phyloP scores from a whole-genome alignment of 1,284 basidiomycete genomes.

The Cryptococcus sp. region DNA sequence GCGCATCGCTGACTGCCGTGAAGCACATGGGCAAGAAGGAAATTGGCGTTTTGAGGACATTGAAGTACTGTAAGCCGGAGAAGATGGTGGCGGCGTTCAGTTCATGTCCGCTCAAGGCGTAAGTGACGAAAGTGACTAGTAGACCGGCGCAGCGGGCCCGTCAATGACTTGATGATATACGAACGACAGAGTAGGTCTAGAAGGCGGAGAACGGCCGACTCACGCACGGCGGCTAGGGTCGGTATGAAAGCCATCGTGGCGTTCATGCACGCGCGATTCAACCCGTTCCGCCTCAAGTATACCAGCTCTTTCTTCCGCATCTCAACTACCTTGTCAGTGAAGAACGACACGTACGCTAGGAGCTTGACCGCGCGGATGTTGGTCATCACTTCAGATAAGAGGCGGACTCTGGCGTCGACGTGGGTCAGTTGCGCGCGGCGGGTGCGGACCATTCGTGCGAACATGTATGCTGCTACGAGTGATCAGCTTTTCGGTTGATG shows the following conservation, averaged over 20 bases:
- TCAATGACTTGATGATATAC: not conserved
- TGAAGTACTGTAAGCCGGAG: constrained; percentile 73
- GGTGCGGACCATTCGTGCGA: constrained; percentile 65
- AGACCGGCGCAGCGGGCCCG: no score
- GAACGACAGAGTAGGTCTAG: not conserved
- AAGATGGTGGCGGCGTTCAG: constrained; percentile 73
- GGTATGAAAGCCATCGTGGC: constrained; percentile 61
- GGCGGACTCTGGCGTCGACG: constrained; percentile 64
- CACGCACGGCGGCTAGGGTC: constrained; percentile 64
- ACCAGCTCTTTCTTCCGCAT: constrained; percentile 61
- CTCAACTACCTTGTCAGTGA: constrained; percentile 59
- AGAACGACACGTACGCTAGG: constrained; percentile 61
- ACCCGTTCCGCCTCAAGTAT: constrained; percentile 42
- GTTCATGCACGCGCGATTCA: constrained; percentile 35
- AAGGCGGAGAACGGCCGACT: constrained; percentile 15
- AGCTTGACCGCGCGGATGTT: constrained; percentile 54
- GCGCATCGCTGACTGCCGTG: constrained; percentile 60
- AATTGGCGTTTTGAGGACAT: constrained; percentile 56
- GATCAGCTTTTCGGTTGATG: not conserved
- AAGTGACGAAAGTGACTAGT: constrained; percentile 70
- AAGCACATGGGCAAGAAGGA: constrained; percentile 50
- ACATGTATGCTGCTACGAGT: constrained; percentile 58
- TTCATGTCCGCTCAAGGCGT: constrained; percentile 65
- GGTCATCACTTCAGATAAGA: constrained; percentile 40
- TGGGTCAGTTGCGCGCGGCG: constrained; percentile 68